Evolutionary conservation across 2,329 filamentous ascomycete genomes (phyloP), one percentile per base, ranked within the genome.

Genomic region (Monosporascus sp.): DNA sequence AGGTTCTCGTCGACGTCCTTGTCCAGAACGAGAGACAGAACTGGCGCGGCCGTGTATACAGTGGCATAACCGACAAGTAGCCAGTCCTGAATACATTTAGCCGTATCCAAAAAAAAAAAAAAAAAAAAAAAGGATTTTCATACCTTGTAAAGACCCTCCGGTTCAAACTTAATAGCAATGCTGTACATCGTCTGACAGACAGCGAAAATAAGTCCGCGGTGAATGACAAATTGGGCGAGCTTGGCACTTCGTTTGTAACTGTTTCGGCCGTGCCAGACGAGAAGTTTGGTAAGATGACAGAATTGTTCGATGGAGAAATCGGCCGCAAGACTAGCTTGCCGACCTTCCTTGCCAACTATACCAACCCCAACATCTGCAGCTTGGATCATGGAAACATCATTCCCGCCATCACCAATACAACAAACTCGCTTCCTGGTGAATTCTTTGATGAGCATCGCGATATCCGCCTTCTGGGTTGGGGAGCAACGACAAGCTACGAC

Each of bases 331-430:
- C 88, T 94, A 37, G 94, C 94, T 75, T 99, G 94, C 22, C 90
- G 85, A 36, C 94, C 94, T 75, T 99, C 94, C 75, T 99, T 99
- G 55, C 94, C 94, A 1, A 97, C 94, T 57, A 99, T 99, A 56
- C 94, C 94, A 25, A 99, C 93, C 56, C 95, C 95, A 0, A 99
- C 92, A 65, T 99, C 94, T 1, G 95, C 94, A 7, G 94, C 93
- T 76, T 97, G 94, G 62, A 99, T 99, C 94, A 99, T 99, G 61
- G 88, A 93, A 5, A 99, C 94, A 69, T 99, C 95, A 72, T 99
- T 99, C 63, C 95, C 94, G 60, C 94, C 94, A 66, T 99, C 94
- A 38, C 94, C 94, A 61, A 99, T 99, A 67, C 94, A 97, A 73
- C 92, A 96, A 17, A 97, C 89, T 15, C 95, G 88, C 72, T 97